A percentile compares a stretch with the other conserved stretches of the same genome.
phyloP scores from a whole-genome alignment of 2,329 filamentous ascomycete species.

The Stylonectria norvegica region DNA sequence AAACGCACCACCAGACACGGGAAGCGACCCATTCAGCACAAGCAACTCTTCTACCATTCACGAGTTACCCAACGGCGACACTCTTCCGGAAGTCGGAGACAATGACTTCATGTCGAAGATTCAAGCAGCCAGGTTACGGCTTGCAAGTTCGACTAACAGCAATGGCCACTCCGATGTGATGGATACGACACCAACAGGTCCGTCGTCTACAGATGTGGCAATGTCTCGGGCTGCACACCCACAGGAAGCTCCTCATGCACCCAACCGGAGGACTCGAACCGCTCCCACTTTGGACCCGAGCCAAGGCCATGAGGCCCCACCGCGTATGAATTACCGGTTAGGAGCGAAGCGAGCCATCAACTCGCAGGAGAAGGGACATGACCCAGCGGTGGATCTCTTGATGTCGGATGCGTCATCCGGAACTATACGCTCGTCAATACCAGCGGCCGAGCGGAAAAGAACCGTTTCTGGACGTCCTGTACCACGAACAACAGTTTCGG shows the following conservation, averaged over 20 bases:
- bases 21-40: slow-evolving; percentile 51
- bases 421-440: slow-evolving; percentile 38
- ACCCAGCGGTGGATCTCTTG: slow-evolving; percentile 36
- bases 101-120: slow-evolving; percentile 57
- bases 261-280: slow-evolving; percentile 51
- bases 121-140: slow-evolving; percentile 47
- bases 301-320: slow-evolving; percentile 55
- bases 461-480: slow-evolving; percentile 84
- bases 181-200: slow-evolving; percentile 58
- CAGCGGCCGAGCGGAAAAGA: slow-evolving; percentile 70
- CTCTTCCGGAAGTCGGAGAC: slow-evolving; percentile 42
- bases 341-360: slow-evolving; percentile 42
- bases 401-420: slow-evolving; percentile 40
- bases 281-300: slow-evolving; percentile 51
- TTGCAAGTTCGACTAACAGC: slow-evolving; percentile 37
- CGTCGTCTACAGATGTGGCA: slow-evolving; percentile 19
- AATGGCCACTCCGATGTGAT: slow-evolving; percentile 50
- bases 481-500: slow-evolving; percentile 47
- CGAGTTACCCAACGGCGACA: slow-evolving; percentile 41
- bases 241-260: slow-evolving; percentile 51
- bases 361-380: slow-evolving; percentile 36
- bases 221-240: slow-evolving; percentile 22
- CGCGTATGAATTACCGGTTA: slow-evolving; percentile 60
- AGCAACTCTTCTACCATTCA: slow-evolving; percentile 39
- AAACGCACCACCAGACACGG: slow-evolving; percentile 34